phyloP scores from a whole-genome alignment of 2,329 filamentous ascomycete species.

The Penicillium polonicum region DNA sequence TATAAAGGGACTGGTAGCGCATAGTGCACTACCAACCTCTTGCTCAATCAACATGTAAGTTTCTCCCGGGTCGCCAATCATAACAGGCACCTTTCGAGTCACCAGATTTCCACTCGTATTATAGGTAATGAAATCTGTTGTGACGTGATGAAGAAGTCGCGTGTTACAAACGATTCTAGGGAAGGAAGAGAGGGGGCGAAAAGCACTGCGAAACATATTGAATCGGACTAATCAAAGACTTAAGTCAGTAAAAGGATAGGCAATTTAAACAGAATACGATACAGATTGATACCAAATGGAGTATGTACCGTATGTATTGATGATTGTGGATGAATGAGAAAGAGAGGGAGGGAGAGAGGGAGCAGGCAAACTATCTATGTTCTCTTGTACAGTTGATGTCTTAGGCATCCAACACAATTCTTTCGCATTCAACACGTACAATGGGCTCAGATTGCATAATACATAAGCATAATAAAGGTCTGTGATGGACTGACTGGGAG shows the following conservation, averaged over 20 bases:
- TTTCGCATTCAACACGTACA: neutral
- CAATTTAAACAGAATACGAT: too few relatives aligned
- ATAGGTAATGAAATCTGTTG: slow-evolving; percentile 21
- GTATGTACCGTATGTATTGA: too few relatives aligned
- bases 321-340: too few relatives aligned
- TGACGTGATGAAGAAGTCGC: slow-evolving; percentile 25
- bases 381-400: too few relatives aligned
- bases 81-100: slow-evolving; percentile 21
- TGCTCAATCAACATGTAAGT: slow-evolving; percentile 24
- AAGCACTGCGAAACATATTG: slow-evolving; percentile 17
- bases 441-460: neutral
- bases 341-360: too few relatives aligned
- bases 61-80: slow-evolving; percentile 25
- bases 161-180: slow-evolving; percentile 7
- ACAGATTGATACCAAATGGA: too few relatives aligned
- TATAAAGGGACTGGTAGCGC: slow-evolving; percentile 17
- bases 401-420: neutral
- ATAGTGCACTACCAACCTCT: slow-evolving; percentile 19
- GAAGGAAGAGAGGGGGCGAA: slow-evolving; percentile 11
- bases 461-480: neutral
- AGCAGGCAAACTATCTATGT: too few relatives aligned
- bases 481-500: too few relatives aligned
- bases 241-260: neutral
- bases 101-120: slow-evolving; percentile 21
- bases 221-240: neutral